These are phyloP conservation scores for Brassica cretica DNA, from an alignment of 345 rosid genomes.

Conservation along the genomic window DNA sequence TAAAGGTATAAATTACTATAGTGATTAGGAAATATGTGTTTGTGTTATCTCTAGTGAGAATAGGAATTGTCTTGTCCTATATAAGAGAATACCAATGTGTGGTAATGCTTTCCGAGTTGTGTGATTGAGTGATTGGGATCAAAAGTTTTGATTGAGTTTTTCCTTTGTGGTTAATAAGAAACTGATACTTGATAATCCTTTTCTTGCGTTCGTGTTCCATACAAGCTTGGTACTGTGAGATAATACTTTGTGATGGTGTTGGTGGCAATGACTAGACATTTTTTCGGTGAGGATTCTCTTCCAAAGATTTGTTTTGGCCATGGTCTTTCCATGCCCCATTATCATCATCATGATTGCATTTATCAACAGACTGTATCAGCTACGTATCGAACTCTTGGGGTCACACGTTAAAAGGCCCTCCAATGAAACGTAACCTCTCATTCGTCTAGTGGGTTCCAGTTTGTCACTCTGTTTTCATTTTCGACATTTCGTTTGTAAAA, in stretches of 20 bases:
- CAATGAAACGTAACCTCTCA: constrained; percentile 5
- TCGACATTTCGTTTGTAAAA: not conserved
- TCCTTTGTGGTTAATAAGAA: too few relatives aligned
- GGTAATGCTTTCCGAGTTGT: too few relatives aligned
- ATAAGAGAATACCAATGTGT: too few relatives aligned
- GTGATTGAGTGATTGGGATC: too few relatives aligned
- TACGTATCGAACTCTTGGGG: not conserved
- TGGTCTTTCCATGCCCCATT: constrained; percentile 26
- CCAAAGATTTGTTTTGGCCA: constrained; percentile 51
- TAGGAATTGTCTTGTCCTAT: too few relatives aligned
- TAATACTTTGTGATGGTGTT: not conserved
- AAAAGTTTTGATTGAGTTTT: too few relatives aligned
- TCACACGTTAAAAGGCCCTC: constrained; percentile 20
- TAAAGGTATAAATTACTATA: too few relatives aligned
- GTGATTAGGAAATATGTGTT: too few relatives aligned
- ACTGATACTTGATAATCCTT: too few relatives aligned
- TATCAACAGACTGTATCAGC: not conserved
- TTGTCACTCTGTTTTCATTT: not conserved
- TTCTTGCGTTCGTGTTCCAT: too few relatives aligned
- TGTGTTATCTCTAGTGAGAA: too few relatives aligned
- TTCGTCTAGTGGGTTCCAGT: constrained; percentile 21
- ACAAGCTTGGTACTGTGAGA: too few relatives aligned
- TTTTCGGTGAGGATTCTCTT: constrained; percentile 39
- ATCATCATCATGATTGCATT: constrained; percentile 18
- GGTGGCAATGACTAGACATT: not conserved